Percentiles rank a stretch among this genome's conserved stretches.
Conservation (phyloP, 1,284 basidiomycete species). For the Papiliotrema fonsecae region DNA sequence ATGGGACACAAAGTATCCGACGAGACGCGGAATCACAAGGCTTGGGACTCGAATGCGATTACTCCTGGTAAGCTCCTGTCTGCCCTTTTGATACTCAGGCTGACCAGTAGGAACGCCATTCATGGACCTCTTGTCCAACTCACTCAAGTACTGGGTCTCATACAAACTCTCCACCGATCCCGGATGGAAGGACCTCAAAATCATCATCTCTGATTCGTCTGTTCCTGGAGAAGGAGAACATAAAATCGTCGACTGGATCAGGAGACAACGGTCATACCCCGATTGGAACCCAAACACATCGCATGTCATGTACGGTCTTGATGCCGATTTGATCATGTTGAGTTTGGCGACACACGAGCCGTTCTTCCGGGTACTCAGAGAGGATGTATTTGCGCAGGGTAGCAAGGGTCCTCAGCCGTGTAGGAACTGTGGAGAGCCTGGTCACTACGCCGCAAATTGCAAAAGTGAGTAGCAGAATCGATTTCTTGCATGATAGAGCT, state of each 20-base stretch:
- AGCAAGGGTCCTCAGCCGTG: conserved; percentile 63
- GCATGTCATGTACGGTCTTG: conserved; percentile 97
- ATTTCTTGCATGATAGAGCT: too few relatives aligned
- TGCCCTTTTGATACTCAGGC: background rate
- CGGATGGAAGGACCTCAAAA: conserved; percentile 90
- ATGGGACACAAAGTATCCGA: conserved; percentile 88
- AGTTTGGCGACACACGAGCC: conserved; percentile 97
- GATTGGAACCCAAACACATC: conserved; percentile 91
- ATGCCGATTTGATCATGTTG: conserved; percentile 99
- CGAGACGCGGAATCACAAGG: conserved; percentile 73
- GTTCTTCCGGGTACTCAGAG: conserved; percentile 91
- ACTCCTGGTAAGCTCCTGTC: conserved; percentile 60
- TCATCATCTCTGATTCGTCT: conserved; percentile 93
- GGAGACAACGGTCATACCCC: conserved; percentile 79
- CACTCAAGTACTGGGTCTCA: conserved; percentile 93
- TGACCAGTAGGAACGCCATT: conserved; percentile 72
- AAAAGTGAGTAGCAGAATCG: conserved; percentile 62
- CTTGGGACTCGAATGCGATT: conserved; percentile 98
- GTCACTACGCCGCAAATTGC: conserved; percentile 92
- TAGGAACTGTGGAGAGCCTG: conserved; percentile 86
- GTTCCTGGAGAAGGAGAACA: conserved; percentile 99
- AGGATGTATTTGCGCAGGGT: conserved; percentile 92
- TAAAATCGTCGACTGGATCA: conserved; percentile 99
- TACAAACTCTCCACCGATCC: conserved; percentile 92
- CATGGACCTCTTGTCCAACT: conserved; percentile 86